Evolutionary conservation across 352 stramenopile species (phyloP), one percentile per base, ranked within the genome.

Genomic region (Phytophthora capsici): DNA sequence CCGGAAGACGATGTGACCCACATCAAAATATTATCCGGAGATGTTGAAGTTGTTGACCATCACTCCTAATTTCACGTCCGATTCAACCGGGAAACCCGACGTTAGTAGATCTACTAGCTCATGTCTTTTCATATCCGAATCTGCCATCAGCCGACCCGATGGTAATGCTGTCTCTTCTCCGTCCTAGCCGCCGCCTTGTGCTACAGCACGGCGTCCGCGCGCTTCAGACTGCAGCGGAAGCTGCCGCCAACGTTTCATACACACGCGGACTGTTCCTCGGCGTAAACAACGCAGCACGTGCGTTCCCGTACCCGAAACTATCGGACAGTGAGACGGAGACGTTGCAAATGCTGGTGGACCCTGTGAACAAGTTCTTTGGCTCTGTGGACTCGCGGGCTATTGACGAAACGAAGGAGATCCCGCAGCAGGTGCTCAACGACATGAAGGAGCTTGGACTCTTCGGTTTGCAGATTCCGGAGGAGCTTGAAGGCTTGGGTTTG

Each of bases 381-480:
- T 74, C 73, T 3, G 75, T 96, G 12, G 84, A 94, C 70, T 82
- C 77, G 20, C 82, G 75, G 19, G 61, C 69, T 26, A 96, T 96
- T 56, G 88, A 96, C 56, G 83, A 93, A 71, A 92, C 84, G 37
- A 92, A 94, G 73, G 57, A 77, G 47, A 93, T 94, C 61, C 86
- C 86, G 9, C 66, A 77, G 26, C 70, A 92, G 52, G 84, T 91
- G 22, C 43, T 96, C 38, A 57, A 81, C 20, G 82, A 92, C 56
- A 78, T 96, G 40, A 91, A 93, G 69, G 84, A 92, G 69, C 77
- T 96, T 50, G 88, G 88, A 25, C 82, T 96, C 38, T 96, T 96
- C 66, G 88, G 86, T 2, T 62, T 96, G 37, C 88, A 96, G 78
- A 96, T 96, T 61, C 75, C 84, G 0, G 84, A 96, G 52, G 78